Percentiles rank a stretch among this genome's conserved stretches.
Conservation (phyloP, 352 stramenopile genomes). For the Pythium coloratum region DNA sequence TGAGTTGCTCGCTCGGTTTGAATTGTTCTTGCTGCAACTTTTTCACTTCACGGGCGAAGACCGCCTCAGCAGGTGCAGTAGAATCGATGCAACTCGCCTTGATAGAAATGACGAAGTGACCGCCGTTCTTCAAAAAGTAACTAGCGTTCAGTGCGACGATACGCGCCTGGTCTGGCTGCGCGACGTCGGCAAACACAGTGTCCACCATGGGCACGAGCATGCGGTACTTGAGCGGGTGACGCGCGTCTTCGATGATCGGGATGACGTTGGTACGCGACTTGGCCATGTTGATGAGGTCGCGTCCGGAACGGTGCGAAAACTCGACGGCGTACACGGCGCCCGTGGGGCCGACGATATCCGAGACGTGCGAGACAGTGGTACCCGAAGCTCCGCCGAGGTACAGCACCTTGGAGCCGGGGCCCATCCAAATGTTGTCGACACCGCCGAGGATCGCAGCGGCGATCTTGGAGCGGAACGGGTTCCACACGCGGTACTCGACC, state of each 20-base stretch:
- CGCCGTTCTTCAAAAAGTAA: conserved; percentile 98
- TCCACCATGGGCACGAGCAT: conserved; percentile 99
- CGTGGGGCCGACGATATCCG: conserved; percentile 97
- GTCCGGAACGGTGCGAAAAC: conserved; percentile 98
- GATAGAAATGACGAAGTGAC: conserved; percentile 99
- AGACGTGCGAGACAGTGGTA: conserved; percentile 98
- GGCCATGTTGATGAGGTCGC: conserved; percentile 99
- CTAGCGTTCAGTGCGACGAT: conserved; percentile 98
- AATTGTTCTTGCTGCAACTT: conserved; percentile 99
- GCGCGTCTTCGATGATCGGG: conserved; percentile 98
- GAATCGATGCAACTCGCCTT: conserved; percentile 99
- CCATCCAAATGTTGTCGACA: conserved; percentile 98
- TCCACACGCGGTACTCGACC: conserved; percentile 99
- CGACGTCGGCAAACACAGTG: conserved; percentile 98
- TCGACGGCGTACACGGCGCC: conserved; percentile 99
- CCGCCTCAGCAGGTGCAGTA: conserved; percentile 96
- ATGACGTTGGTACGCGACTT: conserved; percentile 99
- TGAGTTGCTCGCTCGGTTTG: conserved; percentile 98
- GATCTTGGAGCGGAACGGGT: conserved; percentile 99
- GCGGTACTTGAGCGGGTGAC: conserved; percentile 97
- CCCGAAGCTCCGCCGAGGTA: conserved; percentile 98
- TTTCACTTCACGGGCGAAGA: conserved; percentile 97
- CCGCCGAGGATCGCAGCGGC: conserved; percentile 98
- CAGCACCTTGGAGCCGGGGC: conserved; percentile 96
- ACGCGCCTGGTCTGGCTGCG: conserved; percentile 99